Base-by-base conservation (phyloP, 441 rosid species). In the Gossypium lobatum region DNA sequence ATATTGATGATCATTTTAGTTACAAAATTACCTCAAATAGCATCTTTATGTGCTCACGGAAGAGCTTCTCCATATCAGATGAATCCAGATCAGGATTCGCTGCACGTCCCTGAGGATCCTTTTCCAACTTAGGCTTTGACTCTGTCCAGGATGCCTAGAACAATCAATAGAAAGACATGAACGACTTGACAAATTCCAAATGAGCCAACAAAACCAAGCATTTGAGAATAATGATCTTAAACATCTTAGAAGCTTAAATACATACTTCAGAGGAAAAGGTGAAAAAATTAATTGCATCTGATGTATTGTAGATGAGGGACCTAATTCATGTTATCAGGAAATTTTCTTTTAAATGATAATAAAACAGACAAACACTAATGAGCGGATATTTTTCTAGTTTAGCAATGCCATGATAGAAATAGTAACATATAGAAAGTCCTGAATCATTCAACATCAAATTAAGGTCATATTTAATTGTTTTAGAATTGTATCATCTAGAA, bases 81-180 rank as follows among this genome's bases (percentile, higher is more conserved):
- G 90, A 80, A 71, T 92, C 97, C 64, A 96, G 83, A 76, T 89
- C 93, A 61, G 91, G 87, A 77, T 93, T 88, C 28, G 88, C 76
- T 34, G 97, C 89, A 20, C 99, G 98, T 37, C 90, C 86, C 64
- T 93, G 99, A 76, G 99, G 96, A 86, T 96, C 99, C 83, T 93
- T 96, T 71, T 93, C 99, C 80, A 96, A 75, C 79, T 86, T 91
- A 74, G 85, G 83, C 80, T 91, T 93, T 57, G 97, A 91, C 72
- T 93, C 98, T 1, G 94, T 88, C 99, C 99, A 96, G 26, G 97
- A 92, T 83, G 93, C 97, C 99, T 91, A 61, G 74, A 71, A 28
- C 71, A 64, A 53, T 34, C 28, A 69, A 63, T 14, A 69, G 50
- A 60, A 74, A 58, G 16, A 18, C 48, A n/a, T 28, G 52, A 64